Evolutionary conservation across 1,284 basidiomycete species (phyloP).

Genomic region (Peniophora sp.): DNA sequence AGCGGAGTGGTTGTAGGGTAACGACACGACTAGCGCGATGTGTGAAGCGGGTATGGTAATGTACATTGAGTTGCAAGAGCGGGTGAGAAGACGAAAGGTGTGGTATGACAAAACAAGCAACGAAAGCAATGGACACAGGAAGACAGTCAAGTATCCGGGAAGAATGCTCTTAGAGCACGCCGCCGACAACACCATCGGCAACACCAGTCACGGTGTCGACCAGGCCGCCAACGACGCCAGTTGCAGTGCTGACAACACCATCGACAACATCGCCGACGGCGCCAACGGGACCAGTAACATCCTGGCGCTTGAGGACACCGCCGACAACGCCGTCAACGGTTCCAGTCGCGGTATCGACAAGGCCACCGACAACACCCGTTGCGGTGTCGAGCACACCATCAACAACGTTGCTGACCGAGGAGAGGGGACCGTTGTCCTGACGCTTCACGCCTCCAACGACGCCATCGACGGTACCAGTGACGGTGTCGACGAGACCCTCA

Average conservation of each 20-base stretch:
- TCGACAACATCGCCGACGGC: not conserved
- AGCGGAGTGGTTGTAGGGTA: too few species aligned
- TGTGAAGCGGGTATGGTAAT: too few species aligned
- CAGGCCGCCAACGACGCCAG: constrained; percentile 1
- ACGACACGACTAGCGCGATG: too few species aligned
- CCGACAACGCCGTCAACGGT: not conserved
- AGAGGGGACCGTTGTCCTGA: not conserved
- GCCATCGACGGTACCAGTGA: not conserved
- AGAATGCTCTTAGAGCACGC: not conserved
- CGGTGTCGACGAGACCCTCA: not conserved
- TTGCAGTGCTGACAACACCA: constrained; percentile 1
- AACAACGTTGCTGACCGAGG: not conserved
- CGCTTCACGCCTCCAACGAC: not conserved
- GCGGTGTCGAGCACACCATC: not conserved
- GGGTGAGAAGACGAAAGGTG: too few species aligned
- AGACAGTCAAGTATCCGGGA: too few species aligned
- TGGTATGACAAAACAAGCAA: not conserved
- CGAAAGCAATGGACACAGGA: too few species aligned
- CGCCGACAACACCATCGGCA: not conserved
- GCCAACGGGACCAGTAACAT: not conserved
- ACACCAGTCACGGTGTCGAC: constrained; percentile 1
- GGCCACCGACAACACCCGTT: not conserved
- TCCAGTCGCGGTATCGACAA: not conserved
- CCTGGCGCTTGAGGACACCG: not conserved
- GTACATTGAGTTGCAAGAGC: too few species aligned